phyloP scores from a whole-genome alignment of 257 asterid species.

The Nicotiana tomentosiformis region DNA sequence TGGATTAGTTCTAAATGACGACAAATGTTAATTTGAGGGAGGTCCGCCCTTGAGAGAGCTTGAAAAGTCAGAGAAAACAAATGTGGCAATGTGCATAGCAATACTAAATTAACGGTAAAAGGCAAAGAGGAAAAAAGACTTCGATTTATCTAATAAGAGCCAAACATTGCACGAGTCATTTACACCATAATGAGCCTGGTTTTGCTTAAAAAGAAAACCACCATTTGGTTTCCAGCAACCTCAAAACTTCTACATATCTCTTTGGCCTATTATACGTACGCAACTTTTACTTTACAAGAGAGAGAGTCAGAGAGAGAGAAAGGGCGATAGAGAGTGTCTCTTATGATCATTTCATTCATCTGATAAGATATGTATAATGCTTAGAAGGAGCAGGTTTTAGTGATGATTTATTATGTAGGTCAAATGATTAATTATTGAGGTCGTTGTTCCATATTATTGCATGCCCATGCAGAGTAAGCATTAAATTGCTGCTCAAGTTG shows the following conservation, averaged over 20 bases:
- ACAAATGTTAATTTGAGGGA: not conserved
- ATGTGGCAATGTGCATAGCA: not conserved
- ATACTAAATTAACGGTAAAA: not conserved
- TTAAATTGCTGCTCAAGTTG: conserved; percentile 56
- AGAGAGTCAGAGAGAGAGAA: conserved; percentile 1
- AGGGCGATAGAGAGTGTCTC: not conserved
- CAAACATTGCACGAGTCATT: conserved; percentile 13
- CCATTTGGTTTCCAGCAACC: not conserved
- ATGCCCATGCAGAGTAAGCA: conserved; percentile 46
- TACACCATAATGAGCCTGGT: conserved; percentile 17
- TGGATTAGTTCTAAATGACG: not conserved
- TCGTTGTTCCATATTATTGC: conserved; percentile 32
- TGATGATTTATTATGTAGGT: not conserved
- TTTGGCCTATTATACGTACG: conserved; percentile 6
- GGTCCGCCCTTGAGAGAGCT: not conserved
- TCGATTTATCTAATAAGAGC: not conserved
- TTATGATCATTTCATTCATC: conserved; percentile 8
- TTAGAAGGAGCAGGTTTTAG: not conserved
- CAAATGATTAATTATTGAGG: conserved; percentile 32
- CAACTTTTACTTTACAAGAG: conserved; percentile 18
- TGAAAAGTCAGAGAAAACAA: not conserved
- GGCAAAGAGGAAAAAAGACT: not conserved
- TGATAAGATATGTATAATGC: not conserved
- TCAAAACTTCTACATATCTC: conserved; percentile 5
- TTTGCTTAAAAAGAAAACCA: not conserved